phyloP scores from a whole-genome alignment of 495 filamentous ascomycete species.

The Aspergillus wentii region DNA sequence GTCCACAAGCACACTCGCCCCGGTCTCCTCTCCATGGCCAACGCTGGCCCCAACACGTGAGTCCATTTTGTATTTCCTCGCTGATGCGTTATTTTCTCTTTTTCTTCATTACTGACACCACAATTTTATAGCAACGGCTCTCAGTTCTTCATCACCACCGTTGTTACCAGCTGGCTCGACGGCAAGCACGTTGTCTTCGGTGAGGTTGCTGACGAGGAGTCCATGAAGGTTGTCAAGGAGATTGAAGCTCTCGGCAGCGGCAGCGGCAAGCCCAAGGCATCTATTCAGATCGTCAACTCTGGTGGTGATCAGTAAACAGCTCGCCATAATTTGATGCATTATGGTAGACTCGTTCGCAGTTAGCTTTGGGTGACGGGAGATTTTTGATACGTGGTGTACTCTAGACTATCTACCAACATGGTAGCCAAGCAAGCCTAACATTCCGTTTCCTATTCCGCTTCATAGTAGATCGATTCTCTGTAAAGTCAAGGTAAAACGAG shows the following conservation, averaged over 20 bases:
- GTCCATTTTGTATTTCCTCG: constrained; percentile 17
- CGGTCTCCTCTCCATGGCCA: constrained; percentile 94
- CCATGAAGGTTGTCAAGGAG: constrained; percentile 60
- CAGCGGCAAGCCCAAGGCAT: too few relatives aligned
- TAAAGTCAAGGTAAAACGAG: too few relatives aligned
- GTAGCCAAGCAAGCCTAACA: too few relatives aligned
- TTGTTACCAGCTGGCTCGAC: constrained; percentile 86
- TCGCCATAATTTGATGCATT: constrained; percentile 3
- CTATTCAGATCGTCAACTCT: constrained; percentile 58
- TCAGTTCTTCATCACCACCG: constrained; percentile 98
- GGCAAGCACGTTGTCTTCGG: constrained; percentile 98
- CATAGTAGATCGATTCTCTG: too few relatives aligned
- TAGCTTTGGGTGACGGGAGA: too few relatives aligned
- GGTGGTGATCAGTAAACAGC: constrained; percentile 55
- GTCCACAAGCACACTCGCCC: constrained; percentile 75
- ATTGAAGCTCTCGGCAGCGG: constrained; percentile 67
- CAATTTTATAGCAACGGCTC: constrained; percentile 72
- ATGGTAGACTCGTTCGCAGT: too few relatives aligned
- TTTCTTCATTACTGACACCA: not conserved
- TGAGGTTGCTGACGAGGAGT: constrained; percentile 69
- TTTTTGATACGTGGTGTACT: too few relatives aligned
- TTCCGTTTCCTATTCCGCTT: too few relatives aligned
- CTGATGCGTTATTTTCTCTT: constrained; percentile 1
- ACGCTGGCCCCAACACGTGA: constrained; percentile 83
- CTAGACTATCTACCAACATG: too few relatives aligned